Percentiles rank a stretch among this genome's conserved stretches.
Conservation (phyloP, 2,329 filamentous ascomycete species). For the Chalara sp. region DNA sequence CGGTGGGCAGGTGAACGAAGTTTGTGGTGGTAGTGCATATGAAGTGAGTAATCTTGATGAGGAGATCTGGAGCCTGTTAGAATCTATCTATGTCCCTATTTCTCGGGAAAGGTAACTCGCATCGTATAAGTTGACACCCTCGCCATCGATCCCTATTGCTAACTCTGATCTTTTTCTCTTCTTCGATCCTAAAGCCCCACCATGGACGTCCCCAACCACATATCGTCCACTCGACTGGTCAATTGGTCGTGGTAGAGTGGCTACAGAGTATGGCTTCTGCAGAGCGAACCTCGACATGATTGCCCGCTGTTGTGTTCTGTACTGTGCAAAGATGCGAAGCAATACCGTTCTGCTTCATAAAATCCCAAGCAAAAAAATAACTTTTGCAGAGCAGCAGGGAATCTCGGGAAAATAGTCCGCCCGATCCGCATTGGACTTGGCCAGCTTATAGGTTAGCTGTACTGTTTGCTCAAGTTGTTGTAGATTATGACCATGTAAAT, state of each 20-base stretch:
- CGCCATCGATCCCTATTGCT: conserved; percentile 57
- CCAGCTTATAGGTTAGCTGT: no score
- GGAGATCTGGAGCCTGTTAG: conserved; percentile 40
- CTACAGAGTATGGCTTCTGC: conserved; percentile 57
- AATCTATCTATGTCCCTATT: not conserved
- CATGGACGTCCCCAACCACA: conserved; percentile 54
- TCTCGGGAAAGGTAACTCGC: conserved; percentile 32
- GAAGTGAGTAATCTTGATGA: conserved; percentile 57
- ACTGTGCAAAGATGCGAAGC: no score
- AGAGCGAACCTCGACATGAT: conserved; percentile 46
- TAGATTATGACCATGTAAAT: no score
- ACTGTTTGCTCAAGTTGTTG: no score
- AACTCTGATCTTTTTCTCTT: conserved; percentile 59
- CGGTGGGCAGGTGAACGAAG: conserved; percentile 55
- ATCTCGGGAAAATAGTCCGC: no score
- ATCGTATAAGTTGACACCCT: conserved; percentile 60
- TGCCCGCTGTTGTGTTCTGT: not conserved
- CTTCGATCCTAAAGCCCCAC: conserved; percentile 48
- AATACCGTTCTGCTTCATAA: no score
- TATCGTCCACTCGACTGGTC: conserved; percentile 44
- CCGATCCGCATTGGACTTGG: no score
- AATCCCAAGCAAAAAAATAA: no score
- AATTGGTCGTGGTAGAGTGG: conserved; percentile 51
- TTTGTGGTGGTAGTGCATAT: conserved; percentile 59
- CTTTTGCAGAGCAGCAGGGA: no score